Conservation (phyloP, 2,329 filamentous ascomycete genomes). For the Claviceps fusiformis region DNA sequence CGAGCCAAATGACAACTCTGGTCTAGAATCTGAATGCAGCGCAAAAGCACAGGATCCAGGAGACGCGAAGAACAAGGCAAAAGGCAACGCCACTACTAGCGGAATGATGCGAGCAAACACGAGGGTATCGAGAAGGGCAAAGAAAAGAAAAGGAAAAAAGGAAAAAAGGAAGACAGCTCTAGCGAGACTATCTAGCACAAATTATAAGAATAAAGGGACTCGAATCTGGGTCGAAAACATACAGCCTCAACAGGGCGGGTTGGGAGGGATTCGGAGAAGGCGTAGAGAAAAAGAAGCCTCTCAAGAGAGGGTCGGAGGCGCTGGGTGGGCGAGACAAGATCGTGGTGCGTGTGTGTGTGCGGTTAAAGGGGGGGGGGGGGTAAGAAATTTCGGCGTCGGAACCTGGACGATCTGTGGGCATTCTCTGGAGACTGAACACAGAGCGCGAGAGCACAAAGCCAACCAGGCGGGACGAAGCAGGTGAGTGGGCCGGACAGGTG, state of each 20-base stretch:
- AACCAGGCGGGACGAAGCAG: slow-evolving; percentile 5
- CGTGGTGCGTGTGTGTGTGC: slow-evolving; percentile 6
- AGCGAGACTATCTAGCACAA: slow-evolving; percentile 2
- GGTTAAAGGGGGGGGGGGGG: slow-evolving; percentile 4
- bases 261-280: not conserved
- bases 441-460: slow-evolving; percentile 4
- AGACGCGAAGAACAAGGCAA: slow-evolving; percentile 1
- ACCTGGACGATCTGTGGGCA: slow-evolving; percentile 3
- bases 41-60: slow-evolving; percentile 2
- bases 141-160: not conserved
- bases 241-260: slow-evolving; percentile 2
- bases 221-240: not conserved
- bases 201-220: not conserved
- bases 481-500: slow-evolving; percentile 5
- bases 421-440: not conserved
- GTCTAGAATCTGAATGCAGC: not conserved
- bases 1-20: not conserved
- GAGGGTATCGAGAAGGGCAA: slow-evolving; percentile 8
- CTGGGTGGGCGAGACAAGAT: slow-evolving; percentile 8
- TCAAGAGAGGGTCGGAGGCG: slow-evolving; percentile 6
- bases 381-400: slow-evolving; percentile 11
- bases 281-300: slow-evolving; percentile 3
- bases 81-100: slow-evolving; percentile 8
- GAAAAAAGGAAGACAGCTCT: not conserved
- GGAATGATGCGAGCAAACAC: slow-evolving; percentile 7